These are phyloP conservation scores for Backusella circina DNA, from an alignment of 192 early-diverging fungal species.

Conservation along the genomic window DNA sequence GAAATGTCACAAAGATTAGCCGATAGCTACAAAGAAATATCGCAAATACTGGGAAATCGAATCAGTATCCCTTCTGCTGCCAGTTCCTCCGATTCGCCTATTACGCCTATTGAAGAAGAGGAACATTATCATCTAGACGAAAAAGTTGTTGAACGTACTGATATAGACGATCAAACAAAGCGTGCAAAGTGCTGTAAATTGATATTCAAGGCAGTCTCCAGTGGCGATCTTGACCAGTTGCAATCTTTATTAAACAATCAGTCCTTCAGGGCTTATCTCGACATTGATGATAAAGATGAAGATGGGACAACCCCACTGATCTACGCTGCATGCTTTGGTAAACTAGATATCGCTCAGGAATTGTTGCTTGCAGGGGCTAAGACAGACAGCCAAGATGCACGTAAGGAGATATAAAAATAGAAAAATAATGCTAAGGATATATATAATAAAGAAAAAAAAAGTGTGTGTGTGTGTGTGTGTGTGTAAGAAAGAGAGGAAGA, in stretches of 20 bases:
- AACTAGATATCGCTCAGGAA: slow-evolving; percentile 64
- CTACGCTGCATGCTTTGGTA: slow-evolving; percentile 87
- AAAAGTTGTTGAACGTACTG: not conserved
- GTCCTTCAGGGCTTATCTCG: slow-evolving; percentile 49
- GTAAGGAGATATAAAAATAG: slow-evolving; percentile 20
- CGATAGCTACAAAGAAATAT: slow-evolving; percentile 32
- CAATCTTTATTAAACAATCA: slow-evolving; percentile 51
- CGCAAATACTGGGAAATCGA: slow-evolving; percentile 15
- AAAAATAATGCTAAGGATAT: not conserved
- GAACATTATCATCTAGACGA: slow-evolving; percentile 11
- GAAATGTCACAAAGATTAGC: slow-evolving; percentile 31
- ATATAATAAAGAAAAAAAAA: too few species aligned
- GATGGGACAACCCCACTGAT: slow-evolving; percentile 87
- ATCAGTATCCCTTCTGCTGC: slow-evolving; percentile 6
- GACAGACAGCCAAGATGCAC: slow-evolving; percentile 66
- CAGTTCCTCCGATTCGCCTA: not conserved
- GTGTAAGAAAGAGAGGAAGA: not conserved
- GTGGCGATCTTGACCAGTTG: slow-evolving; percentile 70
- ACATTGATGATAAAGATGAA: slow-evolving; percentile 80
- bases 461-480: too few species aligned
- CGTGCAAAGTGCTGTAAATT: slow-evolving; percentile 54
- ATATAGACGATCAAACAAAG: slow-evolving; percentile 33
- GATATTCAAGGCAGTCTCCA: slow-evolving; percentile 68
- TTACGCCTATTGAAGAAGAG: not conserved
- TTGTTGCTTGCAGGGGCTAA: slow-evolving; percentile 75